Evolutionary conservation across 1,284 basidiomycete genomes (phyloP).

Genomic region (Cystobasidium slooffiae): DNA sequence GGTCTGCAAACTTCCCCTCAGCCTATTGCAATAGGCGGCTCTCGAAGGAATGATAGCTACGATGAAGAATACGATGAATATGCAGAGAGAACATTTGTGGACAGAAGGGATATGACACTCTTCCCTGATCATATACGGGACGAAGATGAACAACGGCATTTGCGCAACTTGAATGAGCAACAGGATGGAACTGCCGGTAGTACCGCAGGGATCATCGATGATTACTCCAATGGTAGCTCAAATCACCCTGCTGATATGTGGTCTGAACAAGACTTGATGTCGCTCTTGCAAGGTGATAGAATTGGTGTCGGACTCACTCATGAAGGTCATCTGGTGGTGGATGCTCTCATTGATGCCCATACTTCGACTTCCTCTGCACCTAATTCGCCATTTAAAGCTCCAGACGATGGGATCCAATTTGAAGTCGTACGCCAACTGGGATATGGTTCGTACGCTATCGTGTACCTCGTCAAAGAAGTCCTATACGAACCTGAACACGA

Average conservation of each 20-base stretch:
- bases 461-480: conserved; percentile 88
- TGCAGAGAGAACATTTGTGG: conserved; percentile 41
- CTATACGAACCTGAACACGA: conserved; percentile 62
- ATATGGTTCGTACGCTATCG: conserved; percentile 55
- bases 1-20: conserved; percentile 12
- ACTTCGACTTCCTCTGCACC: conserved; percentile 1
- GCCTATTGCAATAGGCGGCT: conserved; percentile 30
- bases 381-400: background rate
- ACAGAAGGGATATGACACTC: conserved; percentile 30
- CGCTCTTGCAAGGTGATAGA: conserved; percentile 52
- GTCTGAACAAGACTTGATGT: conserved; percentile 48
- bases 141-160: conserved; percentile 35
- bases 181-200: conserved; percentile 11
- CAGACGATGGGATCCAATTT: conserved; percentile 36
- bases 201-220: background rate
- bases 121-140: conserved; percentile 12
- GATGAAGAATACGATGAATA: conserved; percentile 22
- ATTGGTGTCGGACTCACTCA: conserved; percentile 51
- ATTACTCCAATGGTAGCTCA: conserved; percentile 19
- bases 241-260: conserved; percentile 15
- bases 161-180: conserved; percentile 31
- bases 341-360: conserved; percentile 7
- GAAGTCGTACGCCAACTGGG: conserved; percentile 44
- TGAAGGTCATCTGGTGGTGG: conserved; percentile 43
- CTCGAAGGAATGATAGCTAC: conserved; percentile 26